Evolutionary conservation across 2,329 filamentous ascomycete species (phyloP).

Genomic region (Apiospora saccharicola): DNA sequence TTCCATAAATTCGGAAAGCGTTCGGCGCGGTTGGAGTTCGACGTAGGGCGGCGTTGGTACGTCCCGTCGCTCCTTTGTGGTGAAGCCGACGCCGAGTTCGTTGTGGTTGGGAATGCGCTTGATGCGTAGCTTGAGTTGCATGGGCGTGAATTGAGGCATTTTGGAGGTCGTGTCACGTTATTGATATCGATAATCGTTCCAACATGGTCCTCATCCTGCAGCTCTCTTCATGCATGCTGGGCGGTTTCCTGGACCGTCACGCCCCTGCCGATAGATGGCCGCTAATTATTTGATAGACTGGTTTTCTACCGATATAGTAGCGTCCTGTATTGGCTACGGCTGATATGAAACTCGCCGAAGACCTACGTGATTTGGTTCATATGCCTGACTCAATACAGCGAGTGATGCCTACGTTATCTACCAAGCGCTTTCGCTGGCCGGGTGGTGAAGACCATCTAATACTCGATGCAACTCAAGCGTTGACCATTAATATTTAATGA

Average conservation of each 20-base stretch:
- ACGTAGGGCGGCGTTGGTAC: slow-evolving; percentile 26
- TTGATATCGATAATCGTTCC: not conserved
- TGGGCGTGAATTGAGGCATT: slow-evolving; percentile 31
- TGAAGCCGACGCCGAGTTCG: slow-evolving; percentile 28
- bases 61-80: slow-evolving; percentile 26
- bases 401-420: too few species aligned
- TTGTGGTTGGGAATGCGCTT: slow-evolving; percentile 27
- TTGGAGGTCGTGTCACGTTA: not conserved
- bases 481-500: too few species aligned
- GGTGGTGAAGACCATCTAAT: too few species aligned
- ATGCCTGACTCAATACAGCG: too few species aligned
- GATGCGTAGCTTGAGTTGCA: slow-evolving; percentile 27
- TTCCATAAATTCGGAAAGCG: slow-evolving; percentile 20
- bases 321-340: not conserved
- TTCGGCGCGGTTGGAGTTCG: slow-evolving; percentile 25
- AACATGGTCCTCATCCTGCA: slow-evolving; percentile 6
- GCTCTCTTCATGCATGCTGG: not conserved
- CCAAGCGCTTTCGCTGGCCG: too few species aligned
- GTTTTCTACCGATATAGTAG: not conserved
- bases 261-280: slow-evolving; percentile 5
- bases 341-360: not conserved
- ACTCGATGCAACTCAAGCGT: too few species aligned
- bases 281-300: slow-evolving; percentile 1
- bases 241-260: not conserved
- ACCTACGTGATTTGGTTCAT: not conserved